These are phyloP conservation scores for Hericium erinaceus DNA, from an alignment of 768 basidiomycete genomes.

Conservation along the genomic window DNA sequence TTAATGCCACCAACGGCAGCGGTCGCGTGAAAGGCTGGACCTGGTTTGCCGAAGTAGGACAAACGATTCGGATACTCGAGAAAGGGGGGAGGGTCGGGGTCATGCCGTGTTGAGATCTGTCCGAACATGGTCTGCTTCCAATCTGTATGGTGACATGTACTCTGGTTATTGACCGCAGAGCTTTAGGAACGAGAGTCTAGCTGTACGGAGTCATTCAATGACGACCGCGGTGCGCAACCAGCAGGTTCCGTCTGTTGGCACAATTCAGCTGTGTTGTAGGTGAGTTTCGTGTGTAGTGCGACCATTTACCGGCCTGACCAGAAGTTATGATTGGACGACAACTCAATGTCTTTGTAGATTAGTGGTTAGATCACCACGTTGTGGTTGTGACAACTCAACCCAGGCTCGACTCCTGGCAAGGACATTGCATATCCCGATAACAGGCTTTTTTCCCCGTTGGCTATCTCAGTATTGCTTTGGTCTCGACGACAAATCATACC, in stretches of 20 bases:
- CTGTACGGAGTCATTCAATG: background rate
- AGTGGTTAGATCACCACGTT: no score
- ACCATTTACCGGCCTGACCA: no score
- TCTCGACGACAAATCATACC: no score
- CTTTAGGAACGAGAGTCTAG: background rate
- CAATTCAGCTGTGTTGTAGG: background rate
- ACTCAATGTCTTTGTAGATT: no score
- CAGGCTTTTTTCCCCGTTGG: no score
- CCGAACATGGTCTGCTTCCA: background rate
- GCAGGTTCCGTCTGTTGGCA: background rate
- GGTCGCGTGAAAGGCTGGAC: slow-evolving; percentile 51
- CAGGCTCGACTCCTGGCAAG: no score
- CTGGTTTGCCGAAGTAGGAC: slow-evolving; percentile 63
- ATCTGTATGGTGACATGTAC: background rate
- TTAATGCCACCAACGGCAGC: slow-evolving; percentile 22
- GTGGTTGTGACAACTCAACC: no score
- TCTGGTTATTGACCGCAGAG: background rate
- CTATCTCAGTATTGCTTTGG: no score
- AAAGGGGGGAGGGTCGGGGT: slow-evolving; percentile 33
- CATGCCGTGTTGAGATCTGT: background rate
- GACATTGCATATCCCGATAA: no score
- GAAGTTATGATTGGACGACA: no score
- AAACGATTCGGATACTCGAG: slow-evolving; percentile 53
- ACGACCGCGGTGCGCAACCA: background rate
- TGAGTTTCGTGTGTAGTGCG: no score